Evolutionary conservation across 768 basidiomycete genomes (phyloP).

Genomic region (Baorangia bicolor): DNA sequence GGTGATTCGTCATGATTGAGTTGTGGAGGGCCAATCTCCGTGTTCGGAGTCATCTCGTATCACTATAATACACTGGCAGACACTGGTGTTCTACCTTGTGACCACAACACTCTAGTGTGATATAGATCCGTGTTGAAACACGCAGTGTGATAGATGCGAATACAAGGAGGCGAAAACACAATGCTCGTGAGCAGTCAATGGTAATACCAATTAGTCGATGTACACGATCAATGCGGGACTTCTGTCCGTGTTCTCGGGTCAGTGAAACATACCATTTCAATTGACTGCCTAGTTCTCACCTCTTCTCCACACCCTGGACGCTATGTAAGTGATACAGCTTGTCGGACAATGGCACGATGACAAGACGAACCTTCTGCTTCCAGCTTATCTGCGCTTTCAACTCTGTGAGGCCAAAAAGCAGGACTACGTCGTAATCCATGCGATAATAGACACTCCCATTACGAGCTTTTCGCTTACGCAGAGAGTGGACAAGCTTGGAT

Average conservation of each 20-base stretch:
- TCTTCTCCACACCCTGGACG: constrained; percentile 17
- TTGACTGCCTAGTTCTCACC: not conserved
- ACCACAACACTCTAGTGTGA: not conserved
- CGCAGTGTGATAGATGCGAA: not conserved
- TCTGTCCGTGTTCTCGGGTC: not conserved
- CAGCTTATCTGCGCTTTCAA: constrained; percentile 46
- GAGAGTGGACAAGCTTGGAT: not conserved
- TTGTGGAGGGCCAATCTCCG: too few species aligned
- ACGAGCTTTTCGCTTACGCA: not conserved
- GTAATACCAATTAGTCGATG: constrained; percentile 3
- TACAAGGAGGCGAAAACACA: not conserved
- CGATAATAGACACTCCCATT: constrained; percentile 11
- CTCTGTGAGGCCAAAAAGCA: constrained; percentile 44
- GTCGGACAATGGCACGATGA: not conserved
- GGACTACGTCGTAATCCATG: constrained; percentile 33
- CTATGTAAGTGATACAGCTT: not conserved
- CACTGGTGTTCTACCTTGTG: not conserved
- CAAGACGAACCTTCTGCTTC: constrained; percentile 28
- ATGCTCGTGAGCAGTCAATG: not conserved
- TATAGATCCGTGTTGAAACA: not conserved
- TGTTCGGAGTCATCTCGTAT: too few species aligned
- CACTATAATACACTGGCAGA: too few species aligned
- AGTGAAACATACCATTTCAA: not conserved
- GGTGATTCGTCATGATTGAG: too few species aligned
- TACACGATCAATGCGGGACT: constrained; percentile 24